Base-by-base conservation (phyloP, 164 flowering plant species). In the Sedum album region DNA sequence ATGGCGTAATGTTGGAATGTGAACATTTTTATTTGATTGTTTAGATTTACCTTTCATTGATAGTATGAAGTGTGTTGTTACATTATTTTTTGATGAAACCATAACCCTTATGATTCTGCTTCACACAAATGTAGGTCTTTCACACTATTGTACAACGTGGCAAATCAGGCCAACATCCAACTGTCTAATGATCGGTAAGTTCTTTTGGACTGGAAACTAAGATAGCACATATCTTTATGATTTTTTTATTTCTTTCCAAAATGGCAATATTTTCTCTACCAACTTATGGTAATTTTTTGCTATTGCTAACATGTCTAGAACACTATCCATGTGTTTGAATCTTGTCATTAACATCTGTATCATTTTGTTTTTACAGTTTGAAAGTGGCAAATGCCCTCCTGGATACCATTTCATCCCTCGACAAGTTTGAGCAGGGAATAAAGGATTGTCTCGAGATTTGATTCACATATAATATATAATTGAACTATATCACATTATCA, bases 371-470 rank as follows among this genome's bases (percentile, higher is more conserved):
- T 31, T n/a, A n/a, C 71, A 69, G 71, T 15, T 20, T 39, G 31
- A 69, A 69, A 35, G 66, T 69, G 53, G 66, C 51, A 31, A 48
- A 69, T 42, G 46, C 44, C 15, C 66, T 69, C 38, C 30, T 60
- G 71, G 66, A 69, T 39, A 69, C 71, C 15, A 41, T 69, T 41
- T 69, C 66, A 25, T 69, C 66, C 51, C 71, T 69, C 10, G 71
- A 69, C 71, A 69, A 60, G 39, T 69, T 69, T 44, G 71, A 69
- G 66, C 49, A 60, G 66, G 71, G 71, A 35, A 60, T 69, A n/a
- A 60, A 60, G 46, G 66, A 69, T 30, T 69, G 71, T 42, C 71
- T 69, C 23, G 66, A 69, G 48, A 31, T 69, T 42, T 69, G 71
- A 69, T 41, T 55, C 62, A 57, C 1, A 28, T 26, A n/a, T n/a